A percentile compares a stretch with the other conserved stretches of the same genome.
Evolutionary conservation across 2,329 filamentous ascomycete genomes (phyloP).

Genomic region (Xylariaceae sp.): DNA sequence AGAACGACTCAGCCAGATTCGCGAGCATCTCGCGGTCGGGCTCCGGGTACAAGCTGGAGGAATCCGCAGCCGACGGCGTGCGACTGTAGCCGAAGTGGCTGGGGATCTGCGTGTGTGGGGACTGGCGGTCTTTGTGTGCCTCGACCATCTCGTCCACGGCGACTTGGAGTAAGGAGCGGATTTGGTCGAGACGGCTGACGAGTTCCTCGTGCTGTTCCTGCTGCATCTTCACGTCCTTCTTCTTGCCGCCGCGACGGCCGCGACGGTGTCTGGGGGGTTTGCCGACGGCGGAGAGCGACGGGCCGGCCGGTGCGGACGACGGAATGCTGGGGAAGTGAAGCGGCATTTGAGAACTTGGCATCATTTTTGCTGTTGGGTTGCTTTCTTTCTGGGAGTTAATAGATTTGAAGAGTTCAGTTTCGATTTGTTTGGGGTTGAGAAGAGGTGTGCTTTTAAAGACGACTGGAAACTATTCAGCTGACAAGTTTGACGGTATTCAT

Average conservation of each 20-base stretch:
- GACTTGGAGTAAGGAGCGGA: not conserved
- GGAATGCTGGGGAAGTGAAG: not conserved
- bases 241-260: not conserved
- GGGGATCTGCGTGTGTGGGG: not conserved
- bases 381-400: not conserved
- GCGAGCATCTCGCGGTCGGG: not conserved
- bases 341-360: not conserved
- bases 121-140: not conserved
- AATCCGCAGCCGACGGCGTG: not conserved
- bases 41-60: too few relatives aligned
- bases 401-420: not conserved
- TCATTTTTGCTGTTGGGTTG: too few relatives aligned
- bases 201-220: slow-evolving; percentile 1
- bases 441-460: slow-evolving; percentile 1
- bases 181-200: slow-evolving; percentile 1
- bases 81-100: not conserved
- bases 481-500: not conserved
- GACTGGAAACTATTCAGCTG: not conserved
- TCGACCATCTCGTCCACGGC: not conserved
- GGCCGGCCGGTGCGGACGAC: not conserved
- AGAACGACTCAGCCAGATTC: not conserved
- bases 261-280: not conserved
- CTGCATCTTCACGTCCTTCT: slow-evolving; percentile 1
- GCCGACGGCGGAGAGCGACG: not conserved
- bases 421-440: not conserved